These are phyloP conservation scores for Candida sanyaensis DNA, from an alignment of 1,139 yeast genomes.

Conservation along the genomic window DNA sequence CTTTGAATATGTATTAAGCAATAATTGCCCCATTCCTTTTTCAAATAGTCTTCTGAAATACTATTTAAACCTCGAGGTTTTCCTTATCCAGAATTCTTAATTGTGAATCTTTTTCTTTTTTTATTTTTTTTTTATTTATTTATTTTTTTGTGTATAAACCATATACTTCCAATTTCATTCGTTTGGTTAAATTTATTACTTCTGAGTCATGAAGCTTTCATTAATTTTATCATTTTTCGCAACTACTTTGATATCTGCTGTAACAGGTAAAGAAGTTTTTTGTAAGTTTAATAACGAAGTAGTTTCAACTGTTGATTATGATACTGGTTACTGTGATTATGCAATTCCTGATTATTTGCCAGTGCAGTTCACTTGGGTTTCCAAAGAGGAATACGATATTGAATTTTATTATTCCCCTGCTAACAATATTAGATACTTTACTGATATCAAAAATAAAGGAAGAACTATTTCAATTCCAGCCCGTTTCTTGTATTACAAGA, in stretches of 20 bases:
- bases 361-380: slow-evolving; percentile 25
- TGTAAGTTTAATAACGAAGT: slow-evolving; percentile 35
- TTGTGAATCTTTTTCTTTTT: too few relatives aligned
- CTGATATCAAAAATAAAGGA: slow-evolving; percentile 37
- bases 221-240: slow-evolving; percentile 6
- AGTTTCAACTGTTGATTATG: slow-evolving; percentile 38
- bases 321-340: slow-evolving; percentile 42
- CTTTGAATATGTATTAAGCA: too few relatives aligned
- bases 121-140: too few relatives aligned
- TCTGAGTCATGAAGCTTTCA: slow-evolving; percentile 1
- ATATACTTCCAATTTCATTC: not conserved
- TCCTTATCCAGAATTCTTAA: too few relatives aligned
- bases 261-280: slow-evolving; percentile 32
- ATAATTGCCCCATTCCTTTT: too few relatives aligned
- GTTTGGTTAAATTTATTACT: not conserved
- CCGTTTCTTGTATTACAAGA: slow-evolving; percentile 22
- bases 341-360: slow-evolving; percentile 30
- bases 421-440: slow-evolving; percentile 25
- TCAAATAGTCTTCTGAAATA: too few relatives aligned
- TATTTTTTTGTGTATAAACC: not conserved
- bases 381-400: slow-evolving; percentile 33
- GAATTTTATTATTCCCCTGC: slow-evolving; percentile 37
- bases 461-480: slow-evolving; percentile 36
- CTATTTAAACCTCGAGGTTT: too few relatives aligned
- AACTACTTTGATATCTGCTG: slow-evolving; percentile 20